Percentiles rank a stretch among this genome's conserved stretches.
Conservation (phyloP, 257 asterid species). For the Schizonepeta tenuifolia region DNA sequence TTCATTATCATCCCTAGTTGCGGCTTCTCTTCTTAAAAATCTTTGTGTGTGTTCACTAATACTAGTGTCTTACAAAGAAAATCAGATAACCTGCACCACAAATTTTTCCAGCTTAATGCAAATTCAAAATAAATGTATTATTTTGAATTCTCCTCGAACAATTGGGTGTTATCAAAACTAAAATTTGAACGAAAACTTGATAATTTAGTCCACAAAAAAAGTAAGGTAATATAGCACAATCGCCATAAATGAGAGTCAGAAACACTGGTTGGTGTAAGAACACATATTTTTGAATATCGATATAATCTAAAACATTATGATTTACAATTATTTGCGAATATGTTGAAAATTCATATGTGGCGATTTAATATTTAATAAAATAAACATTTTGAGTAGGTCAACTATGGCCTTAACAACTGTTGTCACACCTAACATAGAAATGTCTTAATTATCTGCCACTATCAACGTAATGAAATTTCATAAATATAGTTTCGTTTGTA, state of each 20-base stretch:
- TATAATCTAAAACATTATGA: not conserved
- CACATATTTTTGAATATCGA: not conserved
- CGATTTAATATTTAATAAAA: not conserved
- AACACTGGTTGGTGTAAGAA: not conserved
- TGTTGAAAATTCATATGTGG: not conserved
- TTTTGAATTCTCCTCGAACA: not conserved
- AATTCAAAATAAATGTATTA: not conserved
- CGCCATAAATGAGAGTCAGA: slow-evolving; percentile 4
- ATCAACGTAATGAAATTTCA: not conserved
- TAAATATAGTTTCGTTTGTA: not conserved
- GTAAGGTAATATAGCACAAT: slow-evolving; percentile 10
- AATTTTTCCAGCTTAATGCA: not conserved
- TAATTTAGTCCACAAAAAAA: not conserved
- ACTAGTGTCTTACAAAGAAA: not conserved
- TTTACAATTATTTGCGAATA: not conserved
- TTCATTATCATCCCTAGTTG: too few relatives aligned
- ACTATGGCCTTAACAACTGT: slow-evolving; percentile 1
- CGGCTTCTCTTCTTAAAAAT: too few relatives aligned
- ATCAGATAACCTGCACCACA: not conserved
- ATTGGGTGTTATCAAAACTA: not conserved
- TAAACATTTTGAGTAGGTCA: slow-evolving; percentile 7
- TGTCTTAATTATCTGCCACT: not conserved
- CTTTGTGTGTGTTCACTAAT: not conserved
- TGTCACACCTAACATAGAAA: slow-evolving; percentile 27
- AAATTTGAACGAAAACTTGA: not conserved